These are phyloP conservation scores for Calonectria montana DNA, from an alignment of 2,329 filamentous ascomycete genomes.

Conservation along the genomic window DNA sequence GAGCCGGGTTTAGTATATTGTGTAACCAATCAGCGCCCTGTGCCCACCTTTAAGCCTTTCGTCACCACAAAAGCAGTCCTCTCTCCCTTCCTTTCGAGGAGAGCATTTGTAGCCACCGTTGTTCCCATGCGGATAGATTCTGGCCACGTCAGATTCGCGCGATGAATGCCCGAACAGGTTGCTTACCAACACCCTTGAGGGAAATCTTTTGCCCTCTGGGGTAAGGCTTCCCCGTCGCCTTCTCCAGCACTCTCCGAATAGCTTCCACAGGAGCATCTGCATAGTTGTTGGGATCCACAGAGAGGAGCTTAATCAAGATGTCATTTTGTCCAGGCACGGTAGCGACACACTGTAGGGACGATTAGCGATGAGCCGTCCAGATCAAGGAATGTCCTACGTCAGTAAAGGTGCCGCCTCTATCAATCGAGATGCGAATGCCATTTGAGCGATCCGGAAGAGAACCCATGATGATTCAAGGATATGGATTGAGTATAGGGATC, in stretches of 20 bases:
- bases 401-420: constrained; percentile 88
- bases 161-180: background rate
- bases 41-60: constrained; percentile 72
- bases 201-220: constrained; percentile 77
- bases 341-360: constrained; percentile 71
- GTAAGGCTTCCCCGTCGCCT: constrained; percentile 78
- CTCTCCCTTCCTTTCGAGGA: constrained; percentile 90
- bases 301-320: constrained; percentile 85
- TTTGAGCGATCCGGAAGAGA: constrained; percentile 44
- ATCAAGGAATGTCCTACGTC: constrained; percentile 56
- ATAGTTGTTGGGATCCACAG: constrained; percentile 90
- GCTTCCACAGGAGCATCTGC: constrained; percentile 89
- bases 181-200: constrained; percentile 19
- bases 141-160: constrained; percentile 76
- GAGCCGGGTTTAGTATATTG: background rate
- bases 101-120: constrained; percentile 90
- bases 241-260: constrained; percentile 85
- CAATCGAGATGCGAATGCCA: constrained; percentile 79
- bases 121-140: constrained; percentile 95
- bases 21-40: background rate
- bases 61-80: constrained; percentile 87
- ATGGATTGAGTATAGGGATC: background rate
- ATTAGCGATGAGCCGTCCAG: background rate
- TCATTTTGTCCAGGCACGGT: constrained; percentile 79
- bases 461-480: constrained; percentile 11